These are phyloP conservation scores for Cyanidiococcus yangmingshanensis DNA, from an alignment of 23 red algal genomes.

Conservation along the genomic window DNA sequence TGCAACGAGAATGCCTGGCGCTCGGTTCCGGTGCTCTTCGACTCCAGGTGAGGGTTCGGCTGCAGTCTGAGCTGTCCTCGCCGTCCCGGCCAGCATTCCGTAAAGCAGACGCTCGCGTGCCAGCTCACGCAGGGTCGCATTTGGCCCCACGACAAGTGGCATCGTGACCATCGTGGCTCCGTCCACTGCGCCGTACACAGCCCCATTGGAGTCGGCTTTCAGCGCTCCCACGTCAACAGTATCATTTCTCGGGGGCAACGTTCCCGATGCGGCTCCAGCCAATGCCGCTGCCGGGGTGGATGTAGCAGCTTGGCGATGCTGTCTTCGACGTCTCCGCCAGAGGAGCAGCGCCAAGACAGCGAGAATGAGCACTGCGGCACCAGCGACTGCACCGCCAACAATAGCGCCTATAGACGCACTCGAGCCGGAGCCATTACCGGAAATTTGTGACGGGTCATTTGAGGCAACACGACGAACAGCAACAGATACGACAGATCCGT, in stretches of 20 bases:
- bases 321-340: neutral
- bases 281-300: neutral
- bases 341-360: neutral
- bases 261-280: neutral
- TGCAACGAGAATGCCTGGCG: conserved; percentile 11
- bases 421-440: neutral
- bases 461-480: neutral
- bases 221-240: neutral
- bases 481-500: neutral
- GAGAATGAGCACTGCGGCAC: neutral
- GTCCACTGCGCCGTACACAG: neutral
- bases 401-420: neutral
- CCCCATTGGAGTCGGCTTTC: neutral
- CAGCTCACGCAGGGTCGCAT: conserved; percentile 29
- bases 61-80: neutral
- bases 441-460: neutral
- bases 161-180: neutral
- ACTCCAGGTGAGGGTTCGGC: conserved; percentile 5
- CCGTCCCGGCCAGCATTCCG: conserved; percentile 22
- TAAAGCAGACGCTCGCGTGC: conserved; percentile 26
- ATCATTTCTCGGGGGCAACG: neutral
- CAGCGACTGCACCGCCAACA: neutral
- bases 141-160: neutral
- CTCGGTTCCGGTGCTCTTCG: neutral
- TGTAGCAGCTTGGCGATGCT: neutral